Evolutionary conservation across 2,329 filamentous ascomycete genomes (phyloP).

Genomic region (Aspergillus sp.): DNA sequence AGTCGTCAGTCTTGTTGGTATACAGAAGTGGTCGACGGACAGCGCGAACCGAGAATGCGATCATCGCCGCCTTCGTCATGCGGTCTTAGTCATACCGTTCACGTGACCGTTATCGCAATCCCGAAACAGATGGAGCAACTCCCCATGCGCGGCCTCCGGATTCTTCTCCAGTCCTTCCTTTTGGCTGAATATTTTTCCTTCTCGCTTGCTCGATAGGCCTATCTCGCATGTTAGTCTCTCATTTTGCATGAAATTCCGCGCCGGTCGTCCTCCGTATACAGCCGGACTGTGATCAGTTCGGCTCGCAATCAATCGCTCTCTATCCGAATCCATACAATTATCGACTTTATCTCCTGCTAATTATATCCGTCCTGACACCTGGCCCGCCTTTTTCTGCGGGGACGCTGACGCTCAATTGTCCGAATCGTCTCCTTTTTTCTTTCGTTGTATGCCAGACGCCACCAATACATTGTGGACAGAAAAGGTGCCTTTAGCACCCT

Average conservation of each 20-base stretch:
- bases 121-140: background rate
- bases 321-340: background rate
- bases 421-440: background rate
- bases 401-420: background rate
- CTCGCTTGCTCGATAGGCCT: background rate
- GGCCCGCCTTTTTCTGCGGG: background rate
- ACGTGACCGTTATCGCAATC: background rate
- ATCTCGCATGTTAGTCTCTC: background rate
- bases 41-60: background rate
- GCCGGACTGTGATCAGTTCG: background rate
- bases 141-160: background rate
- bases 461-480: background rate
- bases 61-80: constrained; percentile 2
- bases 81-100: background rate
- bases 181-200: background rate
- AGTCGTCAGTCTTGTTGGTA: too few species aligned
- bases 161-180: background rate
- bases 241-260: background rate
- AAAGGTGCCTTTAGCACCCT: background rate
- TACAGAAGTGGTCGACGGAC: background rate
- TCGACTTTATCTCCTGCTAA: background rate
- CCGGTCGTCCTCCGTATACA: background rate
- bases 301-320: background rate
- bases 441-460: background rate
- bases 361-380: background rate